Evolutionary conservation across 2,329 filamentous ascomycete species (phyloP).

Genomic region (Verticillium dahliae): DNA sequence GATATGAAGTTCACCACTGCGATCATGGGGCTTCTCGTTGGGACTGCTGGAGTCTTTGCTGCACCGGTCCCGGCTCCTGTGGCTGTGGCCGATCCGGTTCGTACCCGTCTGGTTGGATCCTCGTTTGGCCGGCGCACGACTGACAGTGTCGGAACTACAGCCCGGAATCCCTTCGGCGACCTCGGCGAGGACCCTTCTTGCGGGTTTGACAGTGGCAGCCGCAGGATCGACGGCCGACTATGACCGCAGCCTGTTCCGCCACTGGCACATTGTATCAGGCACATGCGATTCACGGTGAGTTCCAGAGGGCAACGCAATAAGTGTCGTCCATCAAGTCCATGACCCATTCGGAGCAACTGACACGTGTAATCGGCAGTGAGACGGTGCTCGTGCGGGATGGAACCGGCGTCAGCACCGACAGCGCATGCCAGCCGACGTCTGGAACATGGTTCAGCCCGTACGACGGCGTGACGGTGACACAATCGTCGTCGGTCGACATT

Average conservation of each 20-base stretch:
- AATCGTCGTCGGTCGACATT: conserved; percentile 66
- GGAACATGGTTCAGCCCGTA: conserved; percentile 68
- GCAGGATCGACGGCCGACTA: conserved; percentile 51
- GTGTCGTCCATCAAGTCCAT: background rate
- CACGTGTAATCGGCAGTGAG: background rate
- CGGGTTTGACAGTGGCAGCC: conserved; percentile 49
- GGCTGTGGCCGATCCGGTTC: background rate
- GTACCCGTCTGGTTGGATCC: background rate
- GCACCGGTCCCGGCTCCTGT: background rate
- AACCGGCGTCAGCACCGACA: conserved; percentile 48
- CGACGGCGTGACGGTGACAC: conserved; percentile 64
- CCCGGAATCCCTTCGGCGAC: conserved; percentile 57
- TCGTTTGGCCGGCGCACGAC: background rate
- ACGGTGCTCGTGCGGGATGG: conserved; percentile 50
- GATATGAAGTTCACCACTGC: background rate
- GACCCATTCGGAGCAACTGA: background rate
- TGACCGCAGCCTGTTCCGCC: conserved; percentile 61
- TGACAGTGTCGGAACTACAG: conserved; percentile 15
- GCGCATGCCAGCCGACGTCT: conserved; percentile 55
- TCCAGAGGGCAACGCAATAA: background rate
- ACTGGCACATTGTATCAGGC: conserved; percentile 61
- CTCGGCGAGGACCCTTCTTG: conserved; percentile 51
- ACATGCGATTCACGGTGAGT: conserved; percentile 60
- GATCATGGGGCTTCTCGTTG: background rate
- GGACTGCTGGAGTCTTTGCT: background rate